Percentiles rank a stretch among this genome's conserved stretches.
These are phyloP conservation scores for Phaeophleospora eucalypticola DNA, from an alignment of 2,329 filamentous ascomycete species.

Conservation along the genomic window DNA sequence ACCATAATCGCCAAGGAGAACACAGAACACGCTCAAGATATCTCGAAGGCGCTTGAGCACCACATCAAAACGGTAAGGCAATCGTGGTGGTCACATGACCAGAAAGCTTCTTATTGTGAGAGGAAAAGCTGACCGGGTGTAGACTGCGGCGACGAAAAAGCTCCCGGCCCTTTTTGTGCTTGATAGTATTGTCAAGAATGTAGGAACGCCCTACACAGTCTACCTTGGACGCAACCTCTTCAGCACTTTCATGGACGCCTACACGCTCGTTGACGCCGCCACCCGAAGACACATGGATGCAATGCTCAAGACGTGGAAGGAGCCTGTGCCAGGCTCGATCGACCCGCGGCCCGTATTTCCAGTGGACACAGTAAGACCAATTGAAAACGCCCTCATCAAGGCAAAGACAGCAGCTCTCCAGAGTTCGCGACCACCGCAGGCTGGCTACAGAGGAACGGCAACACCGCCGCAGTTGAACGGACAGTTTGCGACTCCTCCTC, in stretches of 20 bases:
- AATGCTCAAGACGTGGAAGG: slow-evolving; percentile 97
- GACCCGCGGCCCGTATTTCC: slow-evolving; percentile 91
- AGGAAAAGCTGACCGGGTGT: slow-evolving; percentile 38
- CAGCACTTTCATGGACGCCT: slow-evolving; percentile 94
- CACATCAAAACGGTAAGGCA: slow-evolving; percentile 87
- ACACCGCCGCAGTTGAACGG: slow-evolving; percentile 60
- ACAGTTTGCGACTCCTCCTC: slow-evolving; percentile 37
- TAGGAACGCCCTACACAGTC: slow-evolving; percentile 93
- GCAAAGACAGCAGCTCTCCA: slow-evolving; percentile 62
- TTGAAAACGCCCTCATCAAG: slow-evolving; percentile 91
- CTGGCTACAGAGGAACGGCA: slow-evolving; percentile 66
- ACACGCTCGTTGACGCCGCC: slow-evolving; percentile 76
- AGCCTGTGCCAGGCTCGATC: slow-evolving; percentile 88
- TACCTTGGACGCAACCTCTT: slow-evolving; percentile 92
- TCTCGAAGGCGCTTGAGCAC: slow-evolving; percentile 82
- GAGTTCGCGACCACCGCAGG: slow-evolving; percentile 50
- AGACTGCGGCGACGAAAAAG: slow-evolving; percentile 87
- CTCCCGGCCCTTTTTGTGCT: slow-evolving; percentile 94
- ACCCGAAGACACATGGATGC: slow-evolving; percentile 92
- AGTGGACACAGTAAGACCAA: slow-evolving; percentile 77
- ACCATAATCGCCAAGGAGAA: slow-evolving; percentile 97
- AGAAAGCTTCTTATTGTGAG: slow-evolving; percentile 5
- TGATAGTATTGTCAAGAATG: slow-evolving; percentile 97
- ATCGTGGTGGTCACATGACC: slow-evolving; percentile 19
- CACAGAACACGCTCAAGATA: slow-evolving; percentile 89